Evolutionary conservation across 495 filamentous ascomycete genomes (phyloP).

Genomic region (Penicillium cosmopolitanum): DNA sequence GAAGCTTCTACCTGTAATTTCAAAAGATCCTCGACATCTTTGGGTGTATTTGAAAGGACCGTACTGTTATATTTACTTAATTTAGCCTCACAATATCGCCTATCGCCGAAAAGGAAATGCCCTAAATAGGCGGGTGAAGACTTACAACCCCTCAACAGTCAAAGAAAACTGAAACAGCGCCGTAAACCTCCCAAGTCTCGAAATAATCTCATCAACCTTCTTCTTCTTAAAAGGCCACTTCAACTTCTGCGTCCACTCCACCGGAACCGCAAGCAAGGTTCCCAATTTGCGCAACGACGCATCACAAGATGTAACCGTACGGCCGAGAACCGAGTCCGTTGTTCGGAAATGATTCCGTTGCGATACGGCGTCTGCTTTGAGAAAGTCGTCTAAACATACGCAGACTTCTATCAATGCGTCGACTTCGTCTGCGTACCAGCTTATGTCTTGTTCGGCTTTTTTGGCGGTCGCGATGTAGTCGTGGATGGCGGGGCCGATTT

Average conservation of each 20-base stretch:
- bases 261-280: neutral
- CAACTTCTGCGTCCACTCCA: neutral
- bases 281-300: neutral
- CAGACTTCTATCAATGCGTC: constrained; percentile 1
- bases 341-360: neutral
- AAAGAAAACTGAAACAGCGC: neutral
- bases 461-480: constrained; percentile 2
- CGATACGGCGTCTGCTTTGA: neutral
- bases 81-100: neutral
- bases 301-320: neutral
- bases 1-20: neutral
- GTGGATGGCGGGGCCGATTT: constrained; percentile 1
- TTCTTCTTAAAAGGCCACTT: neutral
- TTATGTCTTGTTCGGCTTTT: neutral
- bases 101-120: no score
- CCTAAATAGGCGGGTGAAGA: neutral
- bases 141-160: neutral
- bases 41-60: neutral
- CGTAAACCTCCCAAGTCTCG: neutral
- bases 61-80: neutral
- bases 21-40: constrained; percentile 1
- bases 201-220: constrained; percentile 1
- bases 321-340: neutral
- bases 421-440: neutral
- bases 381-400: neutral